A percentile compares a stretch with the other conserved stretches of the same genome.
These are phyloP conservation scores for Nakaseomyces glabratus DNA, from an alignment of 1,139 yeast genomes.

Conservation along the genomic window DNA sequence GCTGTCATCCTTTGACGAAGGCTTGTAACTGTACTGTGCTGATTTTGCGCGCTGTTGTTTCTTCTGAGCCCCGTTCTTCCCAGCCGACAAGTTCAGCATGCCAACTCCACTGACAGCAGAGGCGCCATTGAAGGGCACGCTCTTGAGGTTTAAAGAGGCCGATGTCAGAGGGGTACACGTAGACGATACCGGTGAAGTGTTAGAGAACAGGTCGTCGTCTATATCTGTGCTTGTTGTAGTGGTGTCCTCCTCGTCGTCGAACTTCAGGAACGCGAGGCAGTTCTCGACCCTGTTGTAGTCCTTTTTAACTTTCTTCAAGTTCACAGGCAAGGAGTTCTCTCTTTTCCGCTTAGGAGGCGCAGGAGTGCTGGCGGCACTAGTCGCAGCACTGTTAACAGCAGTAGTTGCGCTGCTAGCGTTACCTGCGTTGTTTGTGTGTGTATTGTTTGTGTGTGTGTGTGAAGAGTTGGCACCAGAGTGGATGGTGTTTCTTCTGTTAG, in stretches of 20 bases:
- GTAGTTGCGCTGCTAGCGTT: background rate
- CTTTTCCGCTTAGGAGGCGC: slow-evolving; percentile 2
- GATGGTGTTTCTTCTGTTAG: slow-evolving; percentile 34
- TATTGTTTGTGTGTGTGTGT: background rate
- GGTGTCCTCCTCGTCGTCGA: slow-evolving; percentile 23
- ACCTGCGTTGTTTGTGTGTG: background rate
- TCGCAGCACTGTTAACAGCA: background rate
- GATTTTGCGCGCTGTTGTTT: no score
- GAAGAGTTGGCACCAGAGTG: no score
- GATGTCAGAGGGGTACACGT: slow-evolving; percentile 3
- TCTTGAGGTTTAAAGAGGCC: no score
- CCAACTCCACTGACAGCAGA: no score
- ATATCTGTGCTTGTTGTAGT: slow-evolving; percentile 2
- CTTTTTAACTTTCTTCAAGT: slow-evolving; percentile 3
- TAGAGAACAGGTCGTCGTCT: slow-evolving; percentile 5
- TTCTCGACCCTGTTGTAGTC: slow-evolving; percentile 5
- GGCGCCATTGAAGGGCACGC: no score
- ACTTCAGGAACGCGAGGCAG: slow-evolving; percentile 24
- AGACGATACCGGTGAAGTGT: slow-evolving; percentile 2
- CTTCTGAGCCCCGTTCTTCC: no score
- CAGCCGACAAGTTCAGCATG: no score
- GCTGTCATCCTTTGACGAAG: no score
- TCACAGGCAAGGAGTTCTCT: slow-evolving; percentile 4
- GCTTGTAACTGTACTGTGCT: no score
- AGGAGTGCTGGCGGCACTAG: slow-evolving; percentile 1